Evolutionary conservation across 495 filamentous ascomycete genomes (phyloP).

Genomic region (Aspergillus asperescens): DNA sequence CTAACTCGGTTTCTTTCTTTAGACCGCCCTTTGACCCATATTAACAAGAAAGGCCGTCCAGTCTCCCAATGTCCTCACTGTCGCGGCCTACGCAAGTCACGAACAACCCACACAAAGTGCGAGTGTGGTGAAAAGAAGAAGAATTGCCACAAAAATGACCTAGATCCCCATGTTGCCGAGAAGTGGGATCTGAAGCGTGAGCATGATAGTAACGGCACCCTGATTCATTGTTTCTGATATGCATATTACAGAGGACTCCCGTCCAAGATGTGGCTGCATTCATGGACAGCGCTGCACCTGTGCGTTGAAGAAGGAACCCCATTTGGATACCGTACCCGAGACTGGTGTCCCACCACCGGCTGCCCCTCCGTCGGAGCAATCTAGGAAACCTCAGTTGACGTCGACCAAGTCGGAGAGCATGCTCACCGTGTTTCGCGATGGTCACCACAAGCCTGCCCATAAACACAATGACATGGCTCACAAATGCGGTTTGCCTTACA

Average conservation of each 20-base stretch:
- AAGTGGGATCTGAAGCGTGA: slow-evolving; percentile 58
- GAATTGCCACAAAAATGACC: slow-evolving; percentile 55
- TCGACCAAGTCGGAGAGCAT: slow-evolving; percentile 78
- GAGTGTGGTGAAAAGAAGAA: slow-evolving; percentile 89
- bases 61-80: slow-evolving; percentile 98
- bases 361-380: slow-evolving; percentile 44
- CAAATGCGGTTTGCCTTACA: slow-evolving; percentile 76
- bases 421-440: slow-evolving; percentile 83
- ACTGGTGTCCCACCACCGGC: slow-evolving; percentile 45
- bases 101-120: slow-evolving; percentile 91
- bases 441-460: slow-evolving; percentile 88
- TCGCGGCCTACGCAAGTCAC: slow-evolving; percentile 93
- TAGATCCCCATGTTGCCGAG: slow-evolving; percentile 55
- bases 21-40: slow-evolving; percentile 92
- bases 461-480: slow-evolving; percentile 84
- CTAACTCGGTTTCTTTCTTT: slow-evolving; percentile 10
- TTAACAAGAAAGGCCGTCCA: slow-evolving; percentile 97
- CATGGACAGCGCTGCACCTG: slow-evolving; percentile 91
- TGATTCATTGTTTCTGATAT: slow-evolving; percentile 35
- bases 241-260: slow-evolving; percentile 54
- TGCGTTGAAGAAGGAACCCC: slow-evolving; percentile 82
- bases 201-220: slow-evolving; percentile 38
- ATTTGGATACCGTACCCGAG: slow-evolving; percentile 68
- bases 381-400: slow-evolving; percentile 65
- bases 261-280: slow-evolving; percentile 71